Percentiles rank a stretch among this genome's conserved stretches.
Evolutionary conservation across 352 stramenopile genomes (phyloP).

Genomic region (Pythium chondricola): DNA sequence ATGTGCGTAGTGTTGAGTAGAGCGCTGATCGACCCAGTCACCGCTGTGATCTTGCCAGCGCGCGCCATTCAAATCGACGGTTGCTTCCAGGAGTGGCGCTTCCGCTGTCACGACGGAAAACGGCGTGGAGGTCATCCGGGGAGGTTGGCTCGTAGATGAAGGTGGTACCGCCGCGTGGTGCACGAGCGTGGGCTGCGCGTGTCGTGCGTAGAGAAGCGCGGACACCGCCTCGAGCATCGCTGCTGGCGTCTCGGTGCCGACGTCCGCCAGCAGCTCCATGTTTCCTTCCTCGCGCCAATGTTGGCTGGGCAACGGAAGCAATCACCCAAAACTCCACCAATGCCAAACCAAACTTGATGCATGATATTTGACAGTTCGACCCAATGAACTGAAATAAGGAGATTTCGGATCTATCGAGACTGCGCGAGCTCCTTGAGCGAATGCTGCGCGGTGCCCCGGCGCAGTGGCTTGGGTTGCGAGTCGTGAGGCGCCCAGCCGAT

Average conservation of each 20-base stretch:
- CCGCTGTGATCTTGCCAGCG: no score
- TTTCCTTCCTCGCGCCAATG: neutral
- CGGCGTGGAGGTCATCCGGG: no score
- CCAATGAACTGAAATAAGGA: neutral
- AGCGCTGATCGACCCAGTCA: no score
- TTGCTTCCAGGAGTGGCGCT: no score
- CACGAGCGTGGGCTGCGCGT: neutral
- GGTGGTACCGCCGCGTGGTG: no score
- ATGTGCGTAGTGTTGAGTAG: no score
- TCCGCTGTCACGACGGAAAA: no score
- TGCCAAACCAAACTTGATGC: neutral
- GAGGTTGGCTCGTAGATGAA: no score
- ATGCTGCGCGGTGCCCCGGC: slow-evolving; percentile 64
- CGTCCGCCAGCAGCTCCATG: slow-evolving; percentile 4
- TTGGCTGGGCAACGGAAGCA: neutral
- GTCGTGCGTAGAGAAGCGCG: slow-evolving; percentile 10
- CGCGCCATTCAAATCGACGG: no score
- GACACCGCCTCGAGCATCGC: slow-evolving; percentile 3
- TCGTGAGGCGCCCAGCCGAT: slow-evolving; percentile 97
- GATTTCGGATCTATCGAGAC: slow-evolving; percentile 9
- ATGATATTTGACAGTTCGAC: neutral
- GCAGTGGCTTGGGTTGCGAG: slow-evolving; percentile 91
- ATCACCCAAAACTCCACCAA: slow-evolving; percentile 13
- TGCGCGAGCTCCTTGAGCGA: slow-evolving; percentile 71
- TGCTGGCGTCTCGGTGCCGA: neutral